These are phyloP conservation scores for Hanseniaspora guilliermondii DNA, from an alignment of 805 yeast genomes.

Conservation along the genomic window DNA sequence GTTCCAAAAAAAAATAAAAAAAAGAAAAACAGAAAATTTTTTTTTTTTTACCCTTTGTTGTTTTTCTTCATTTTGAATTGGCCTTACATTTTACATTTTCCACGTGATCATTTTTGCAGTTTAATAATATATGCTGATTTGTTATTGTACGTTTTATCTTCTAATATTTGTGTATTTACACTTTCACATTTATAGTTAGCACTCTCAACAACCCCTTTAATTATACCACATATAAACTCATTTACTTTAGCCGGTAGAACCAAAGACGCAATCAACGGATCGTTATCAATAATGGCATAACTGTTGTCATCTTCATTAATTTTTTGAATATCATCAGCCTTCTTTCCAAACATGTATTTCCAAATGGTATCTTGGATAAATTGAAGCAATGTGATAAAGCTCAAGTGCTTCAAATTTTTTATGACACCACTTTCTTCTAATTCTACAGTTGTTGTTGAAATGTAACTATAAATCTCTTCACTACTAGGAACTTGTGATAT, in stretches of 20 bases:
- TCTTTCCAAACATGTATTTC: constrained; percentile 61
- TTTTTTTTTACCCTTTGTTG: not conserved
- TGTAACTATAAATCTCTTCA: constrained; percentile 1
- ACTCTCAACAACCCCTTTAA: constrained; percentile 67
- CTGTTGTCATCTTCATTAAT: constrained; percentile 54
- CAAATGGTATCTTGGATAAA: constrained; percentile 65
- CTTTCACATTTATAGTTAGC: constrained; percentile 53
- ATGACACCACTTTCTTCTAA: constrained; percentile 38
- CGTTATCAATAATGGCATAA: constrained; percentile 70
- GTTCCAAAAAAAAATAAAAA: too few species aligned
- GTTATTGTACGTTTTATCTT: constrained; percentile 36
- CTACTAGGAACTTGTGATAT: constrained; percentile 1
- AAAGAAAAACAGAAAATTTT: too few species aligned
- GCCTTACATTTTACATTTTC: not conserved
- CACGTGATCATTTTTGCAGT: constrained; percentile 26
- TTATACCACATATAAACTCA: constrained; percentile 74
- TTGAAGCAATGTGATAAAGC: constrained; percentile 34
- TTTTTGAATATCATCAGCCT: constrained; percentile 66
- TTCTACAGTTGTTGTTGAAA: not conserved
- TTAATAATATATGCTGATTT: constrained; percentile 67
- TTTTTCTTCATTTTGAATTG: not conserved
- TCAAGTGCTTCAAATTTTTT: constrained; percentile 41
- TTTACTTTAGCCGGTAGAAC: constrained; percentile 66
- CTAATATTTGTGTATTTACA: constrained; percentile 71
- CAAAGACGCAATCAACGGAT: constrained; percentile 55